Evolutionary conservation across 768 basidiomycete species (phyloP), one percentile per base, ranked within the genome.

Genomic region (Piloderma croceum): DNA sequence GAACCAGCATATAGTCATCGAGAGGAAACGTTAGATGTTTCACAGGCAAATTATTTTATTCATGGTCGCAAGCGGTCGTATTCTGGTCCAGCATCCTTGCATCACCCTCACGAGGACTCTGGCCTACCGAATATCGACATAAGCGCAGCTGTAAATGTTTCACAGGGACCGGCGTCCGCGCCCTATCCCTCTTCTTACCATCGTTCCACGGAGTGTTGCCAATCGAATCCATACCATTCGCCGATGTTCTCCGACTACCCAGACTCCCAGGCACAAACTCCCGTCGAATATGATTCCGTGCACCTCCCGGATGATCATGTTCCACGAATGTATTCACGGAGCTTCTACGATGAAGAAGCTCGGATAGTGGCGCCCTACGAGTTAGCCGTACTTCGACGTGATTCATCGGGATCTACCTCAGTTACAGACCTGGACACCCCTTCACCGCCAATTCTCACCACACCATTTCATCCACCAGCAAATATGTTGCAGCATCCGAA

Each of bases 61-160:
- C 49, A 46, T 19, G 34, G 47, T 13, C 59, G 57, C 18, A 58
- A 59, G 47, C 58, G 56, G 35, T 62, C 67, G 6, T 54, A 54
- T 27, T 59, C 67, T 5, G 54, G 48, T 19, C 54, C 56, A 9
- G 48, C 47, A 31, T 29, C 15, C 27, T 29, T 9, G 27, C 21
- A 20, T 43, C 32, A 24, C 49, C 46, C 21, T 32, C 45, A 36
- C 45, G 43, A 2, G 46, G 45, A 9, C 38, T 33, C n/a, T 43
- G 46, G 43, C 17, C 46, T 39, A 15, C 24, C 45, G 34, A 43
- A 41, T 38, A 38, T 53, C 38, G 38, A 40, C 29, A 47, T 49
- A 23, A 44, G 24, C 20, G n/a, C 32, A 22, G 13, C n/a, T 15
- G 24, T 9, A 27, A 20, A 24, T 35, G 13, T 23, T 31, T 44